Evolutionary conservation across 345 rosid genomes (phyloP).

Genomic region (Aquilaria yunnanensis): DNA sequence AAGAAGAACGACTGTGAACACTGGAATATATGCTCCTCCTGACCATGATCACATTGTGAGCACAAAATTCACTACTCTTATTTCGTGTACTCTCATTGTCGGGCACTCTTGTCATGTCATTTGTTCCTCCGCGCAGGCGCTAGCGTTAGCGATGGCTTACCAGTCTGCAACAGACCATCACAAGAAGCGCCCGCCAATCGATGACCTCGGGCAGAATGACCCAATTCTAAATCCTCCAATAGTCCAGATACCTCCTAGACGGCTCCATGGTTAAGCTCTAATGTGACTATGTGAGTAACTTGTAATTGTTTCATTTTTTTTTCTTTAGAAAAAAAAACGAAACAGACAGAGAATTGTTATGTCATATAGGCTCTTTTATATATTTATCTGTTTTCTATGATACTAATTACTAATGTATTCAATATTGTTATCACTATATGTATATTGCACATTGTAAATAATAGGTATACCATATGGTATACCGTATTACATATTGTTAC

Average conservation of each 20-base stretch:
- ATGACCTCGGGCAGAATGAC: constrained; percentile 60
- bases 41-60: constrained; percentile 77
- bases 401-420: too few relatives aligned
- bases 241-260: constrained; percentile 34
- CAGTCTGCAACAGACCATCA: constrained; percentile 69
- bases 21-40: constrained; percentile 85
- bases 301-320: too few relatives aligned
- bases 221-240: constrained; percentile 37
- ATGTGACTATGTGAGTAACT: neutral
- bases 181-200: constrained; percentile 69
- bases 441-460: too few relatives aligned
- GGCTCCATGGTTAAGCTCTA: constrained; percentile 23
- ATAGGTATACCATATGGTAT: too few relatives aligned
- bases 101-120: neutral
- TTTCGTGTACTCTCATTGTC: neutral
- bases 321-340: too few relatives aligned
- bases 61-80: neutral
- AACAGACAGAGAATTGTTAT: too few relatives aligned
- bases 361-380: too few relatives aligned
- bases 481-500: too few relatives aligned
- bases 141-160: constrained; percentile 87
- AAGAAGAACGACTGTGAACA: constrained; percentile 49
- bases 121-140: constrained; percentile 36
- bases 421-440: too few relatives aligned
- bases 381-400: too few relatives aligned